phyloP scores from a whole-genome alignment of 257 asterid genomes.

The Orobanche coerulescens region DNA sequence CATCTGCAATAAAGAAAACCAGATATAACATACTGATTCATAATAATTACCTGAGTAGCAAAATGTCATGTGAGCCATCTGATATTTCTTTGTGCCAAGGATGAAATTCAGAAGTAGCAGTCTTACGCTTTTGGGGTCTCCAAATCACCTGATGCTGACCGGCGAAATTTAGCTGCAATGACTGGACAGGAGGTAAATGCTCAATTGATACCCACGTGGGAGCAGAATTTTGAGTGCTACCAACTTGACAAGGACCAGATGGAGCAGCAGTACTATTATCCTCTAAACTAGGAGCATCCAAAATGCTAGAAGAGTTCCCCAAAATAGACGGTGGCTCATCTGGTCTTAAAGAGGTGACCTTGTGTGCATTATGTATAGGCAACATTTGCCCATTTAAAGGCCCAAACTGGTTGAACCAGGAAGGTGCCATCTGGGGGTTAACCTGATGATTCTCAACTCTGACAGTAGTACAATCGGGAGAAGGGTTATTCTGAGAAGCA shows the following conservation, averaged over 20 bases:
- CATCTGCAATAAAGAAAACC: not conserved
- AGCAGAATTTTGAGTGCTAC: constrained; percentile 24
- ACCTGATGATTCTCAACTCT: constrained; percentile 27
- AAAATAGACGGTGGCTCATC: constrained; percentile 36
- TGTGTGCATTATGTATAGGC: constrained; percentile 34
- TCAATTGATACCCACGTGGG: constrained; percentile 28
- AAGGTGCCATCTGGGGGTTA: constrained; percentile 73
- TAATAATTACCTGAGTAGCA: constrained; percentile 45
- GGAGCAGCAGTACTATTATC: constrained; percentile 34
- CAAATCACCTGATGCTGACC: constrained; percentile 31
- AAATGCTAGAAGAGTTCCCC: constrained; percentile 38
- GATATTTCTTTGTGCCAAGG: constrained; percentile 67
- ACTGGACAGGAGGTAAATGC: constrained; percentile 31
- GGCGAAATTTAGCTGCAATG: constrained; percentile 26
- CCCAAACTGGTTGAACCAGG: constrained; percentile 72
- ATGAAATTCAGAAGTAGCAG: constrained; percentile 37
- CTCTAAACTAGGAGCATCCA: constrained; percentile 35
- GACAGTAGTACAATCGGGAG: constrained; percentile 16
- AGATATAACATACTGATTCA: constrained; percentile 6
- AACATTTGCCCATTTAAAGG: constrained; percentile 49
- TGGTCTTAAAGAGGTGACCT: constrained; percentile 30
- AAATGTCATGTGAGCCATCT: constrained; percentile 33
- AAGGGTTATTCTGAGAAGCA: constrained; percentile 28
- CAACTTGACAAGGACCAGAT: constrained; percentile 35
- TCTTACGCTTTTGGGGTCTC: constrained; percentile 60